Conservation (phyloP, 108 stramenopile genomes). For the Discostella pseudostelligera region DNA sequence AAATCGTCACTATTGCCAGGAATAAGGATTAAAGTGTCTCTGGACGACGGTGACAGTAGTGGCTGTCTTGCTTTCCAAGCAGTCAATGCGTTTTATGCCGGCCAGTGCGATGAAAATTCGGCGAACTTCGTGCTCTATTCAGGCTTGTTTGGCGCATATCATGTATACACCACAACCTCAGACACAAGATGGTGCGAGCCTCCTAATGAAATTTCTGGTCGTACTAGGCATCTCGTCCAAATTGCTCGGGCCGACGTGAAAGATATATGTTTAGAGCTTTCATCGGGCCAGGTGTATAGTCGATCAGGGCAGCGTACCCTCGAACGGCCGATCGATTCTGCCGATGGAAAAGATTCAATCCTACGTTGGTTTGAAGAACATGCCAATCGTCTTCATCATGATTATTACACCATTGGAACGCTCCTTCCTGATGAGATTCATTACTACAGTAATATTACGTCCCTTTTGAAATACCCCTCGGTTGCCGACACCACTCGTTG, state of each 20-base stretch:
- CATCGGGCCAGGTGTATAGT: background rate
- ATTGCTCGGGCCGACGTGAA: background rate
- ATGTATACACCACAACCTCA: conserved; percentile 34
- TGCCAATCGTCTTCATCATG: conserved; percentile 23
- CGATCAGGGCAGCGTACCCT: background rate
- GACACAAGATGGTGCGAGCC: conserved; percentile 7
- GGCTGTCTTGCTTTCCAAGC: conserved; percentile 16
- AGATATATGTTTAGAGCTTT: conserved; percentile 1
- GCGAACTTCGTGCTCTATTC: background rate
- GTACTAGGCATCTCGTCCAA: too few species aligned
- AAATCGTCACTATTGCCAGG: conserved; percentile 13
- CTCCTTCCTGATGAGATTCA: background rate
- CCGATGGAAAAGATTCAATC: conserved; percentile 29
- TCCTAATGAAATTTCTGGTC: too few species aligned
- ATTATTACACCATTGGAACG: conserved; percentile 10
- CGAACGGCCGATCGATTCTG: background rate
- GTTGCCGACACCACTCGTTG: conserved; percentile 7
- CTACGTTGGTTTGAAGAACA: conserved; percentile 52
- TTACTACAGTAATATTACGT: conserved; percentile 7
- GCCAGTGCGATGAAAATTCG: conserved; percentile 2
- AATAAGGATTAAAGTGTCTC: background rate
- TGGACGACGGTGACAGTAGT: background rate
- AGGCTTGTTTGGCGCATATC: conserved; percentile 56
- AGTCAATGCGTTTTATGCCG: conserved; percentile 28
- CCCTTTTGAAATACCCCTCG: conserved; percentile 24